phyloP scores from a whole-genome alignment of 2,329 filamentous ascomycete genomes.

The Didymella pinodella region DNA sequence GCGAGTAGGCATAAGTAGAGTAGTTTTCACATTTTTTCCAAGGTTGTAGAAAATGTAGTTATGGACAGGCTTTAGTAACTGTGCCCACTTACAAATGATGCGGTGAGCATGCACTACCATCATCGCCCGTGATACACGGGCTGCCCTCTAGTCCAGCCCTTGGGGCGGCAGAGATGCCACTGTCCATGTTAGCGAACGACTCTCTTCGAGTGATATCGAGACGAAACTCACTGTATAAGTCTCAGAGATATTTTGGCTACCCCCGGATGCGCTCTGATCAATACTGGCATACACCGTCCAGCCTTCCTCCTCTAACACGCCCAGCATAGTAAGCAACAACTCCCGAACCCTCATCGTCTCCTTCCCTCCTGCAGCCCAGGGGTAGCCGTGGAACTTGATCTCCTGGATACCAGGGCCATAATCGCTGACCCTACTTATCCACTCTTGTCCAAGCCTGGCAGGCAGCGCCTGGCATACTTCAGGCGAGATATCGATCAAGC shows the following conservation, averaged over 20 bases:
- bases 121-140: constrained; percentile 33
- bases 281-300: constrained; percentile 54
- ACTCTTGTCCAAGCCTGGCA: constrained; percentile 19
- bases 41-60: background rate
- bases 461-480: constrained; percentile 23
- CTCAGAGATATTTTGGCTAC: constrained; percentile 25
- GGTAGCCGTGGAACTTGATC: constrained; percentile 48
- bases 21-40: background rate
- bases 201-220: background rate
- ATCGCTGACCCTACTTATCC: constrained; percentile 22
- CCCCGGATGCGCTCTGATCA: constrained; percentile 38
- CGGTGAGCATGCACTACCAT: background rate
- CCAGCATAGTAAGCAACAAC: constrained; percentile 48
- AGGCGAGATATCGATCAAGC: constrained; percentile 43
- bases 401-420: constrained; percentile 32
- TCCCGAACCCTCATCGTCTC: constrained; percentile 50
- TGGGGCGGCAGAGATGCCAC: constrained; percentile 36
- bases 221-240: constrained; percentile 32
- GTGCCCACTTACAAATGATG: background rate
- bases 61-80: background rate
- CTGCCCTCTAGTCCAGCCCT: constrained; percentile 31
- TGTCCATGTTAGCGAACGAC: background rate
- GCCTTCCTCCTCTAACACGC: constrained; percentile 47
- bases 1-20: background rate
- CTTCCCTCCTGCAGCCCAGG: constrained; percentile 43